Base-by-base conservation (phyloP, 2,329 filamentous ascomycete genomes). In the Trichoderma guizhouense region DNA sequence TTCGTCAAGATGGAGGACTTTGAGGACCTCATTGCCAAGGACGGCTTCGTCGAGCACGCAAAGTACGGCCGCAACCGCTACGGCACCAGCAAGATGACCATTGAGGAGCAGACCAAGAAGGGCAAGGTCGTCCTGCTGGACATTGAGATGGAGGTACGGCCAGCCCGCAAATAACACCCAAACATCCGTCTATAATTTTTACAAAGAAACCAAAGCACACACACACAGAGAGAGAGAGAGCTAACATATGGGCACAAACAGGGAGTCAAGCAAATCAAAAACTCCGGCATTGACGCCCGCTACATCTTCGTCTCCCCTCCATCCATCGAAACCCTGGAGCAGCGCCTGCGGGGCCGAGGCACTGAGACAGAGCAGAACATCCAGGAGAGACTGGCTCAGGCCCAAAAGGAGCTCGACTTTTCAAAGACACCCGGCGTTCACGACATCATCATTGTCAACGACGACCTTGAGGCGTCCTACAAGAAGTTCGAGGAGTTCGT, bases 231-330 rank as follows among this genome's bases (percentile, higher is more conserved):
- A 7, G 7, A 32, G 24, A n/a, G 43, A 6, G n/a, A 14, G 21
- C 58, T 64, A 63, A 72, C 11, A 14, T 53, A 24, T 72, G 74
- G 18, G n/a, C 18, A 18, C 11, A 30, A 30, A 47, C 12, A 80
- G 79, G 95, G 95, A 73, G 94, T 98, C 72, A 97, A 97, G 85
- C 95, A 98, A 83, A 93, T 98, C 78, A 94, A 94, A 82, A 87
- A 88, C 74, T 92, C 91, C 64, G 86, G 86, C 76, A 88, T 95
- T 74, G 87, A 90, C 71, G 93, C 94, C 8, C 90, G 93, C 70
- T 97, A 93, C 83, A 83, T 97, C 75, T 97, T 97, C 82, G 88
- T 98, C 73, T 89, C 92, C 43, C 95, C 95, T 14, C 95, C 95
- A 0, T 92, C 88, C 5, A 83, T 92, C 75, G 89, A 92, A 77